phyloP scores from a whole-genome alignment of 495 filamentous ascomycete species.

The Lophiotrema nucula region DNA sequence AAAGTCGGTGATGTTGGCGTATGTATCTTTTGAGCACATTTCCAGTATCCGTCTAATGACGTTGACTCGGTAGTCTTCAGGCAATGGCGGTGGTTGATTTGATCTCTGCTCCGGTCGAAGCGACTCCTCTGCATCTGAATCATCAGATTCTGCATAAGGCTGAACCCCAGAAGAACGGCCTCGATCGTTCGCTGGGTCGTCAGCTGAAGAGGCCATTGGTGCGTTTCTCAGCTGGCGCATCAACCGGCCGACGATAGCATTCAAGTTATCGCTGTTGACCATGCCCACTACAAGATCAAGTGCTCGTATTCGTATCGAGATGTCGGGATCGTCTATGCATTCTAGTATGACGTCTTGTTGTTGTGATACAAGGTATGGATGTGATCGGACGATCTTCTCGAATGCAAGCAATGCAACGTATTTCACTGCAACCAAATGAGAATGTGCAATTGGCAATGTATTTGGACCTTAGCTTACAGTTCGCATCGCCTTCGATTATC shows the following conservation, averaged over 20 bases:
- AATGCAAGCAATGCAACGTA: conserved; percentile 95
- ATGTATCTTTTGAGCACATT: conserved; percentile 90
- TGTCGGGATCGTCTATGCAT: conserved; percentile 91
- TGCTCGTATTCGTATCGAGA: conserved; percentile 92
- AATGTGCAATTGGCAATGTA: conserved; percentile 1
- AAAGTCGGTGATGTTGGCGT: conserved; percentile 80
- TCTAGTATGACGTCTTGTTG: conserved; percentile 95
- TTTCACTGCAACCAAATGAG: conserved; percentile 63
- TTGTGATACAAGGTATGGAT: conserved; percentile 79
- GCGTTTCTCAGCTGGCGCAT: conserved; percentile 74
- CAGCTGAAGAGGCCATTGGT: conserved; percentile 40
- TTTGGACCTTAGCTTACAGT: conserved; percentile 58
- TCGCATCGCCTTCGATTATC: conserved; percentile 86
- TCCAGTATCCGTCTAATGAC: conserved; percentile 78
- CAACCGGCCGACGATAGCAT: conserved; percentile 78
- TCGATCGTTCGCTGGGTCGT: conserved; percentile 41
- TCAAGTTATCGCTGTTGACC: conserved; percentile 80
- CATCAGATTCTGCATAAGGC: conserved; percentile 54
- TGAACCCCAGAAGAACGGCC: conserved; percentile 38
- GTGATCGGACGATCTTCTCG: conserved; percentile 85
- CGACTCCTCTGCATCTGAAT: conserved; percentile 55
- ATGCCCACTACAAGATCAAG: conserved; percentile 88
- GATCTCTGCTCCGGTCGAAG: conserved; percentile 41
- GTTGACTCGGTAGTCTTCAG: conserved; percentile 76
- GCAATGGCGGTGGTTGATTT: conserved; percentile 50